These are phyloP conservation scores for Colletotrichum sp. DNA, from an alignment of 2,329 filamentous ascomycete species.

Conservation along the genomic window DNA sequence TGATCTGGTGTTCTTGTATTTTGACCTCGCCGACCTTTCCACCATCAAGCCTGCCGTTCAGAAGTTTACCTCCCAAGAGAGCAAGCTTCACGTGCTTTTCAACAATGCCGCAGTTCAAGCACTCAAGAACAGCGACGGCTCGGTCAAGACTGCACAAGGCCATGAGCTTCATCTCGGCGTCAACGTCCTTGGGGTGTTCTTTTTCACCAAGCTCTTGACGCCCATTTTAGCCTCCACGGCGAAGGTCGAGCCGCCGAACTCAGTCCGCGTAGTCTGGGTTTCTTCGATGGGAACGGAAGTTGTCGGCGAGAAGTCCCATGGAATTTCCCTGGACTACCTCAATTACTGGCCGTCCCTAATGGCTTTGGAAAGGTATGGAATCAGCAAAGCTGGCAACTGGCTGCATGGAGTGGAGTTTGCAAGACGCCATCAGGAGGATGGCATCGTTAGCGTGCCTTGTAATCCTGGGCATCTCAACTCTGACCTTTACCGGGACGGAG, in stretches of 20 bases:
- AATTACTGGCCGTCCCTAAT: not conserved
- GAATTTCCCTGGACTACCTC: not conserved
- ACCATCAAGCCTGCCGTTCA: conserved; percentile 33
- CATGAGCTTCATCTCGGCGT: conserved; percentile 47
- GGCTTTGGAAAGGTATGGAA: conserved; percentile 27
- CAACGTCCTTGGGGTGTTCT: conserved; percentile 40
- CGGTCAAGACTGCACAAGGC: conserved; percentile 40
- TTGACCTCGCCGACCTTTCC: conserved; percentile 46
- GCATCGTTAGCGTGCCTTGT: not conserved
- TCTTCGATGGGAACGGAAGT: conserved; percentile 28
- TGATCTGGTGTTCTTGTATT: conserved; percentile 42
- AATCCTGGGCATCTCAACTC: not conserved
- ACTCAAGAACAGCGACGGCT: conserved; percentile 25
- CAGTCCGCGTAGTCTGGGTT: conserved; percentile 36
- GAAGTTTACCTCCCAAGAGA: conserved; percentile 31
- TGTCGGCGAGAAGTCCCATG: conserved; percentile 3
- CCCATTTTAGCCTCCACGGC: conserved; percentile 36
- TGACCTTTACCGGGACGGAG: not conserved
- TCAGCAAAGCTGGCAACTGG: conserved; percentile 30
- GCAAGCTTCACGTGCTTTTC: conserved; percentile 41
- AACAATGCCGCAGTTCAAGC: conserved; percentile 40
- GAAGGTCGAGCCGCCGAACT: conserved; percentile 28
- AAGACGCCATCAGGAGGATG: conserved; percentile 21
- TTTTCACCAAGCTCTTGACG: conserved; percentile 41
- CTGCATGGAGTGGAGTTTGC: conserved; percentile 33